Evolutionary conservation across 345 rosid species (phyloP).

Genomic region (Stellera chamaejasme): DNA sequence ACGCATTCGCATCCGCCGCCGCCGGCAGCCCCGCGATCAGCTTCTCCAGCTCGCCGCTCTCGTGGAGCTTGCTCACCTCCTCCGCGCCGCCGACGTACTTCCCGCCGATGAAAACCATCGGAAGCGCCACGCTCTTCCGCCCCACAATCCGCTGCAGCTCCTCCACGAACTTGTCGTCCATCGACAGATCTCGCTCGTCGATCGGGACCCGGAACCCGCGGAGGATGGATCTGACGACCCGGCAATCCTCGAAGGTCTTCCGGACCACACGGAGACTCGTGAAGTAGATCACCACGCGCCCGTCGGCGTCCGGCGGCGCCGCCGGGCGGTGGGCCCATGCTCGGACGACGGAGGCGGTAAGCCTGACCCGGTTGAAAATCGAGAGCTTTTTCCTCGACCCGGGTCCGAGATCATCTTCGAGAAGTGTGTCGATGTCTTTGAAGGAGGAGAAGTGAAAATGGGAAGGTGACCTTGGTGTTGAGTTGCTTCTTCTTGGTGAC

Average conservation of each 20-base stretch:
- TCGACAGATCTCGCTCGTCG: slow-evolving; percentile 78
- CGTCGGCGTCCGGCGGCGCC: slow-evolving; percentile 18
- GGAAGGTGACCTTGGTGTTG: slow-evolving; percentile 12
- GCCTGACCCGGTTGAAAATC: slow-evolving; percentile 58
- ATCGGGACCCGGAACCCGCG: slow-evolving; percentile 36
- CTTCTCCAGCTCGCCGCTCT: slow-evolving; percentile 39
- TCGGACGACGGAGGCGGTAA: slow-evolving; percentile 35
- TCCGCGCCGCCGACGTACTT: slow-evolving; percentile 40
- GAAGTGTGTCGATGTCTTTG: slow-evolving; percentile 38
- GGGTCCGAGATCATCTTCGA: slow-evolving; percentile 24
- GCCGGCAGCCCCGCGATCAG: slow-evolving; percentile 21
- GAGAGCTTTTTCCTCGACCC: slow-evolving; percentile 25
- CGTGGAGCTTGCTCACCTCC: slow-evolving; percentile 32
- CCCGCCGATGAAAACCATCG: slow-evolving; percentile 46
- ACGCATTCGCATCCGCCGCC: slow-evolving; percentile 12
- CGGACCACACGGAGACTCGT: slow-evolving; percentile 76
- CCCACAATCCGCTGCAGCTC: slow-evolving; percentile 47
- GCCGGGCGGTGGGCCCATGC: slow-evolving; percentile 13
- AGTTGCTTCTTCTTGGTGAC: slow-evolving; percentile 18
- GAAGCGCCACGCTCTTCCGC: slow-evolving; percentile 18
- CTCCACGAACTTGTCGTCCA: slow-evolving; percentile 45
- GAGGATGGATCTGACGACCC: slow-evolving; percentile 48
- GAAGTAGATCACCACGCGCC: slow-evolving; percentile 50
- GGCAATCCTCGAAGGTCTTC: slow-evolving; percentile 69
- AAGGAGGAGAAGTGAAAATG: slow-evolving; percentile 44